phyloP scores from a whole-genome alignment of 148 eudicot genomes.

The Heliosperma pusillum region DNA sequence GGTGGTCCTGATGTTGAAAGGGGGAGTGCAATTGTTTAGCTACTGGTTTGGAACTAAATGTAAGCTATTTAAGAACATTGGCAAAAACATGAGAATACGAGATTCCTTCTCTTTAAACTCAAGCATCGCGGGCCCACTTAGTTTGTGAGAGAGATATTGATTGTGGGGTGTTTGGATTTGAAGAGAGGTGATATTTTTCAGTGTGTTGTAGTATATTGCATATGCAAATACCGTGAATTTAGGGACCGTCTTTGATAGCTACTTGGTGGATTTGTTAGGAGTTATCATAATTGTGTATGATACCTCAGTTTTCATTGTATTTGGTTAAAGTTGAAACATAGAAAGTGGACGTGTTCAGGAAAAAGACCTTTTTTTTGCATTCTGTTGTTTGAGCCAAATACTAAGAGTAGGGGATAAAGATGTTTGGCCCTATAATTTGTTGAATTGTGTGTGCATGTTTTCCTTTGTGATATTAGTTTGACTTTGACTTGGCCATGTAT shows the following conservation, averaged over 20 bases:
- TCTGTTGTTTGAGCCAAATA: background rate
- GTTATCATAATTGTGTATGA: background rate
- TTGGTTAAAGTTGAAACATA: background rate
- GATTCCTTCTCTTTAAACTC: too few species aligned
- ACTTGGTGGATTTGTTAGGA: background rate
- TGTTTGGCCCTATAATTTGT: background rate
- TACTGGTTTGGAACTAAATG: background rate
- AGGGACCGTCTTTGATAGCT: background rate
- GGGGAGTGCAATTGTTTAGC: background rate
- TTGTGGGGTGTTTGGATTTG: too few species aligned
- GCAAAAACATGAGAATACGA: background rate
- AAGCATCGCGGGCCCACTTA: too few species aligned
- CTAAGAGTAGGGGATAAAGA: background rate
- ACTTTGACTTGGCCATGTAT: background rate
- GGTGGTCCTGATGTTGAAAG: background rate
- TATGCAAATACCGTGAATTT: background rate
- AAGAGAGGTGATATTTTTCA: background rate
- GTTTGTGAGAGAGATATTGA: too few species aligned
- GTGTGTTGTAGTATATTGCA: background rate
- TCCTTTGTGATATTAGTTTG: background rate
- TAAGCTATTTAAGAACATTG: background rate
- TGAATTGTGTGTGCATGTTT: background rate
- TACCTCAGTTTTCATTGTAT: background rate
- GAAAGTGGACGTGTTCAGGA: background rate
- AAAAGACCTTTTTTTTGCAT: background rate